Evolutionary conservation across 169 alveolate species (phyloP).

Genomic region (Eimeria acervulina): DNA sequence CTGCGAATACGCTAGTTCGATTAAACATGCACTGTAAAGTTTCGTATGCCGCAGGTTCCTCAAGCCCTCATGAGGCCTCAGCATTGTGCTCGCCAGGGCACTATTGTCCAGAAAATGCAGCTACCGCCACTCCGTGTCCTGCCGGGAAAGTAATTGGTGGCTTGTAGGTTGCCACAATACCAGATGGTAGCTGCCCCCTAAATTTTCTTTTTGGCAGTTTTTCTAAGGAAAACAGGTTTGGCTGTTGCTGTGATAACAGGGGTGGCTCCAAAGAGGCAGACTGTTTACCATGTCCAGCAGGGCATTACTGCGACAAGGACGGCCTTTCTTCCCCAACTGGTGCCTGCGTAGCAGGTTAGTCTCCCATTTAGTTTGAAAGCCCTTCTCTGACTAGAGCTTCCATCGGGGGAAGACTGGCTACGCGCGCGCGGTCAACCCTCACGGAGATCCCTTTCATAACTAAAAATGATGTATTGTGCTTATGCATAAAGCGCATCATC

Average conservation of each 20-base stretch:
- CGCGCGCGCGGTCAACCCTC: not conserved
- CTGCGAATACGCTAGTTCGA: not conserved
- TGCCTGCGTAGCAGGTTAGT: constrained; percentile 12
- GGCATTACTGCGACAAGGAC: constrained; percentile 40
- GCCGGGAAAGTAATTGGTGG: constrained; percentile 42
- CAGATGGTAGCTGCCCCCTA: not conserved
- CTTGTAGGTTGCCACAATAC: constrained; percentile 1
- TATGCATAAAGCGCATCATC: not conserved
- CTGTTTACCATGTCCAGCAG: constrained; percentile 69
- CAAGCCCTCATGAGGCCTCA: constrained; percentile 58
- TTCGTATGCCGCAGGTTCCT: constrained; percentile 6
- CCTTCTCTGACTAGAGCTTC: not conserved
- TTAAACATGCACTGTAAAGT: not conserved
- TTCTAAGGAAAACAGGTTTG: not conserved
- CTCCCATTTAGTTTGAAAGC: not conserved
- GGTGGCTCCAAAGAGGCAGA: constrained; percentile 43
- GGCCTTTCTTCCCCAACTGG: constrained; percentile 52
- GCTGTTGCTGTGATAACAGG: not conserved
- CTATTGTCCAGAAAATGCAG: constrained; percentile 33
- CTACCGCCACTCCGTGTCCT: not conserved
- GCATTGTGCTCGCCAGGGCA: constrained; percentile 67
- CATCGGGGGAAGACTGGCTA: not conserved
- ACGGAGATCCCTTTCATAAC: not conserved
- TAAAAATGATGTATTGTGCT: not conserved
- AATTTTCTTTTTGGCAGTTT: not conserved